Percentiles rank a stretch among this genome's conserved stretches.
These are phyloP conservation scores for Neurospora cerealis DNA, from an alignment of 495 filamentous ascomycete genomes.

Conservation along the genomic window DNA sequence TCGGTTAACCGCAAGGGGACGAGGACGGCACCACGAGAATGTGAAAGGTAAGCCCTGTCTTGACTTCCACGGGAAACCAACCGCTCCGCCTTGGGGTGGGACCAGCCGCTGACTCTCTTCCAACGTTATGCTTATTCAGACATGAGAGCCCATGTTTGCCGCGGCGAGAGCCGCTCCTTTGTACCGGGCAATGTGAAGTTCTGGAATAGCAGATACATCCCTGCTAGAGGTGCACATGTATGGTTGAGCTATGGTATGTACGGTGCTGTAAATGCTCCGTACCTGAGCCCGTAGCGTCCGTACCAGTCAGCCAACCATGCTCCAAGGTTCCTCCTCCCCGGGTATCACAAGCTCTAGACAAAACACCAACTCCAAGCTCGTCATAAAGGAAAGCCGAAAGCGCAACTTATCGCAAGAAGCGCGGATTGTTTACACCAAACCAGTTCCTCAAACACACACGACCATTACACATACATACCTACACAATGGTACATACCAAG, in stretches of 20 bases:
- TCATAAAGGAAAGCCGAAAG: neutral
- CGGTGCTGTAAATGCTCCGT: neutral
- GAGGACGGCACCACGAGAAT: neutral
- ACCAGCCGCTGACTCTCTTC: neutral
- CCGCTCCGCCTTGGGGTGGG: neutral
- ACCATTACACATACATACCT: neutral
- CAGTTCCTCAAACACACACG: neutral
- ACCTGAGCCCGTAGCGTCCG: neutral
- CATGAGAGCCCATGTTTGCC: neutral
- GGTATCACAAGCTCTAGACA: neutral
- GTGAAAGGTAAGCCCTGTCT: neutral
- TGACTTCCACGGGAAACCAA: neutral
- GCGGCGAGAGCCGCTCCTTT: neutral
- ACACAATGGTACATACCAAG: slow-evolving; percentile 30
- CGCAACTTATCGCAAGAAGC: neutral
- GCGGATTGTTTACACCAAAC: neutral
- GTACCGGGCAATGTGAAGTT: neutral
- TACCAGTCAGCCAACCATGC: neutral
- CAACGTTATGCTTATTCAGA: neutral
- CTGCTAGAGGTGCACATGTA: neutral
- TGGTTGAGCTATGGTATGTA: neutral
- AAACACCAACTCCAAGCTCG: neutral
- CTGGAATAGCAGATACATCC: neutral
- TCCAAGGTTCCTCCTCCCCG: neutral
- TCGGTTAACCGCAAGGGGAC: neutral